Base-by-base conservation (phyloP, 768 basidiomycete genomes). In the Myochromella boudieri region DNA sequence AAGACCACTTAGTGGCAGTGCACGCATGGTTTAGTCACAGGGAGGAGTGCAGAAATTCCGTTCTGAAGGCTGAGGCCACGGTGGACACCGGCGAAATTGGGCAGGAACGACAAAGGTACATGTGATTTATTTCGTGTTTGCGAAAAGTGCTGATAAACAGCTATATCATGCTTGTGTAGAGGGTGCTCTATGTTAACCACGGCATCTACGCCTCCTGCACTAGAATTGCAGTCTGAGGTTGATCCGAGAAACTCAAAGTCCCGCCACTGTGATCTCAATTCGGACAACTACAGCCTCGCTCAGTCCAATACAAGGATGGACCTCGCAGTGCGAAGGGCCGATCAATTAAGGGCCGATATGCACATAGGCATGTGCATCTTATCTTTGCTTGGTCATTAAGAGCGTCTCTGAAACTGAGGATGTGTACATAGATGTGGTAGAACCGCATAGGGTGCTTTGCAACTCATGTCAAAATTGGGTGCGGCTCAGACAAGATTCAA, bases 311-410 rank as follows among this genome's bases (percentile, higher is more conserved):
- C 85, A 11, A 78, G 87, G 17, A 69, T 85, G 21, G 77, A 85
- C 46, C 89, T 86, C 54, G 87, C 88, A n/a, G 88, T 89, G 57
- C 86, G 89, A 63, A 80, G 88, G 22, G 85, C 84, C 0, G 84
- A 84, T 8, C 79, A 79, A 1, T 72, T 91, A 25, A 73, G 82
- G 4, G 77, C 81, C 1, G 89, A 91, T 62, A 58, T 67, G 0
- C 70, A 87, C 6, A 77, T 89, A 43, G 76, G 74, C 15, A n/a
- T n/a, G n/a, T n/a, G n/a, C n/a, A n/a, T n/a, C n/a, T n/a, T n/a
- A n/a, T n/a, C n/a, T n/a, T n/a, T n/a, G n/a, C n/a, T n/a, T n/a
- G n/a, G n/a, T n/a, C n/a, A n/a, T n/a, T n/a, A n/a, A n/a, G n/a
- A n/a, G n/a, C n/a, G n/a, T n/a, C n/a, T n/a, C n/a, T n/a, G n/a